Evolutionary conservation across 2,329 filamentous ascomycete genomes (phyloP).

Genomic region (Aureobasidium sp.): DNA sequence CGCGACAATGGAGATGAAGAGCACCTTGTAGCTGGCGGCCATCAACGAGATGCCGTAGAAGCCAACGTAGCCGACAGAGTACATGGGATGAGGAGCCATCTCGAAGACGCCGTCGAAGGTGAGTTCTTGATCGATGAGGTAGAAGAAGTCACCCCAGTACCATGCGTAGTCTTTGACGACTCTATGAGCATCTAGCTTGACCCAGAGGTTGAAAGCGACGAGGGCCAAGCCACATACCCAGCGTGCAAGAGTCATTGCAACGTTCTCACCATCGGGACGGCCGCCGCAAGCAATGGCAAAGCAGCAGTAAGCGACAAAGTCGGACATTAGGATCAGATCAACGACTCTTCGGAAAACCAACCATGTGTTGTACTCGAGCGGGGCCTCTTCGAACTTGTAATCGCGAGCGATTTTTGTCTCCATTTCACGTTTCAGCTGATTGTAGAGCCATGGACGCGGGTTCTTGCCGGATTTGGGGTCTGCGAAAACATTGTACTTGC

Average conservation of each 20-base stretch:
- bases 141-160: constrained; percentile 99
- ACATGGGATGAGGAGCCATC: constrained; percentile 98
- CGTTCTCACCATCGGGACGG: constrained; percentile 64
- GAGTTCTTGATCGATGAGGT: constrained; percentile 92
- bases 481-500: constrained; percentile 79
- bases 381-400: constrained; percentile 87
- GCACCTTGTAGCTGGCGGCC: constrained; percentile 93
- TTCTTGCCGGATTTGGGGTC: constrained; percentile 73
- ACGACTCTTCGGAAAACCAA: constrained; percentile 91
- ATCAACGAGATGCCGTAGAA: constrained; percentile 98
- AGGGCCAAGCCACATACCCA: constrained; percentile 74
- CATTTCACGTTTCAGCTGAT: constrained; percentile 77
- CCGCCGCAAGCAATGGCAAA: constrained; percentile 86
- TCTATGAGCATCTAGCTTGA: constrained; percentile 93
- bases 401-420: constrained; percentile 92
- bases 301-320: constrained; percentile 93
- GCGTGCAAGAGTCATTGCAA: constrained; percentile 61
- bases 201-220: constrained; percentile 94
- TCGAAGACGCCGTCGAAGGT: constrained; percentile 99
- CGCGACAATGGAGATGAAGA: constrained; percentile 92
- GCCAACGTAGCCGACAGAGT: constrained; percentile 93
- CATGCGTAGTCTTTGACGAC: constrained; percentile 99
- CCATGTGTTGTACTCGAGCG: constrained; percentile 99
- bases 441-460: constrained; percentile 74
- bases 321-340: constrained; percentile 96